A percentile compares a stretch with the other conserved stretches of the same genome.
Evolutionary conservation across 805 yeast species (phyloP).

Genomic region (Martiniozyma abietophila): DNA sequence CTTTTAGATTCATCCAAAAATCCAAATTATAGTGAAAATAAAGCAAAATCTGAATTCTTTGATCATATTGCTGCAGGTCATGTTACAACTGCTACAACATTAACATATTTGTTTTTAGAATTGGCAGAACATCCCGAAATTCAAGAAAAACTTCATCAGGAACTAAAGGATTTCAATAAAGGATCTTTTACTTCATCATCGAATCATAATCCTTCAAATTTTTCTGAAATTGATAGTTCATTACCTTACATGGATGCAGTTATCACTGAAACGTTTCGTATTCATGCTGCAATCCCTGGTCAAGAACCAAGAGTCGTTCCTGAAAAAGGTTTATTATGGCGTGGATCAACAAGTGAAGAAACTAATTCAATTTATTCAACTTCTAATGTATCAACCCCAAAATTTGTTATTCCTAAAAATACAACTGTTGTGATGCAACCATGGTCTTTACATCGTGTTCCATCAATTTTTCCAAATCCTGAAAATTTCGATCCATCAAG

Average conservation of each 20-base stretch:
- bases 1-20: constrained; percentile 13
- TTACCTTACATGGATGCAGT: constrained; percentile 54
- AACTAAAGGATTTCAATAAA: constrained; percentile 24
- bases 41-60: constrained; percentile 38
- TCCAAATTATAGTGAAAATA: constrained; percentile 12
- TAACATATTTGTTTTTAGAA: constrained; percentile 51
- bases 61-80: constrained; percentile 75
- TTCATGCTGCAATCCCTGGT: constrained; percentile 68
- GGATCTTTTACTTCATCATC: constrained; percentile 16
- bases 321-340: constrained; percentile 20
- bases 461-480: constrained; percentile 41
- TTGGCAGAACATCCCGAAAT: constrained; percentile 39
- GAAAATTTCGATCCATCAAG: constrained; percentile 40
- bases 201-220: constrained; percentile 20
- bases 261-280: constrained; percentile 48
- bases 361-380: too few species aligned
- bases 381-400: constrained; percentile 18
- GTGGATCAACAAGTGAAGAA: too few species aligned
- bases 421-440: constrained; percentile 59
- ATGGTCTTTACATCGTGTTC: constrained; percentile 50
- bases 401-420: constrained; percentile 37
- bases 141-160: constrained; percentile 40
- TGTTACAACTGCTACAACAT: constrained; percentile 61
- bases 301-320: constrained; percentile 55
- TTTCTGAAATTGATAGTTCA: constrained; percentile 36